These are phyloP conservation scores for Malassezia obtusa DNA, from an alignment of 1,284 basidiomycete genomes.

Conservation along the genomic window DNA sequence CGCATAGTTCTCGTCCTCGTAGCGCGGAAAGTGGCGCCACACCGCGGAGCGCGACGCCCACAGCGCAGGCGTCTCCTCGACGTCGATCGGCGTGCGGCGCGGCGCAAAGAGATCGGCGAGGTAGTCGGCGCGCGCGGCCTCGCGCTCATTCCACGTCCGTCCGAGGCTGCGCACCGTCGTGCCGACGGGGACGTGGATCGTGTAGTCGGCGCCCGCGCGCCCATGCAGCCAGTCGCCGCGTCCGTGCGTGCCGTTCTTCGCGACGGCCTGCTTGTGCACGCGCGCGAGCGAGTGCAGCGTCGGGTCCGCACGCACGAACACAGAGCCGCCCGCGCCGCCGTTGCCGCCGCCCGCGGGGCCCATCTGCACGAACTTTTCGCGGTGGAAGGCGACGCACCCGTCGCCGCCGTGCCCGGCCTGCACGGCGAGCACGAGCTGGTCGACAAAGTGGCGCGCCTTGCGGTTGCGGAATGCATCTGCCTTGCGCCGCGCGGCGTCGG, in stretches of 20 bases:
- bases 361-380: conserved; percentile 44
- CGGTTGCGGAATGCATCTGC: conserved; percentile 19
- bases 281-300: conserved; percentile 34
- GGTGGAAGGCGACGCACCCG: conserved; percentile 44
- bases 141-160: conserved; percentile 20
- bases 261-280: conserved; percentile 25
- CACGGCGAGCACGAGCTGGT: conserved; percentile 29
- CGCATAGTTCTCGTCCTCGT: conserved; percentile 36
- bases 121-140: conserved; percentile 26
- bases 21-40: conserved; percentile 45
- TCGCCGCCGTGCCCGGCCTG: conserved; percentile 43
- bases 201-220: conserved; percentile 26
- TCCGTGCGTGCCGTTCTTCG: conserved; percentile 37
- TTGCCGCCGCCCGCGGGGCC: conserved; percentile 45
- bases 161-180: conserved; percentile 37
- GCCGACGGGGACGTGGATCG: conserved; percentile 42
- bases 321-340: conserved; percentile 38
- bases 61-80: conserved; percentile 20
- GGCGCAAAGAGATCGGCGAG: conserved; percentile 3
- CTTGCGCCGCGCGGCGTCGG: neutral
- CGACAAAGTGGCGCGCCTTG: conserved; percentile 38
- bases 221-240: conserved; percentile 40
- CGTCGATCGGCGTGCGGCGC: conserved; percentile 16
- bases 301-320: conserved; percentile 34
- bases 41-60: conserved; percentile 29